Conservation (phyloP, 495 filamentous ascomycete genomes). For the Lepraria neglecta region DNA sequence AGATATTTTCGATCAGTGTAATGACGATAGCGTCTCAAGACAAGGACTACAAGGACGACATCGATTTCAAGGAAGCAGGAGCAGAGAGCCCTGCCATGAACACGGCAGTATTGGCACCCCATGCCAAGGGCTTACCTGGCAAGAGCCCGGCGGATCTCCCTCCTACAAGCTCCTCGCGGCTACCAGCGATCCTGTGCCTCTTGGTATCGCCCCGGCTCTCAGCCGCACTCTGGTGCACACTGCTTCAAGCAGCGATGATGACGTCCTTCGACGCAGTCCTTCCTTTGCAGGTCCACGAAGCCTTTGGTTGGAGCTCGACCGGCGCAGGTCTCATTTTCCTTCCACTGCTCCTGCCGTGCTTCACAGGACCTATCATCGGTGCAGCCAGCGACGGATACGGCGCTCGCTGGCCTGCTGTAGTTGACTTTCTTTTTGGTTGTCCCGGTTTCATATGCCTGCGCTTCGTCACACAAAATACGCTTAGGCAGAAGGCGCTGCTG, state of each 20-base stretch:
- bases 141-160: no score
- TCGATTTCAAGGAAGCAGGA: no score
- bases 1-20: no score
- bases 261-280: constrained; percentile 47
- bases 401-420: constrained; percentile 45
- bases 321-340: constrained; percentile 62
- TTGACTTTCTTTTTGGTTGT: constrained; percentile 49
- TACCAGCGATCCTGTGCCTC: constrained; percentile 22
- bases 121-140: no score
- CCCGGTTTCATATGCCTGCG: constrained; percentile 53
- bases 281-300: constrained; percentile 47
- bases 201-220: constrained; percentile 44
- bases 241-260: constrained; percentile 50
- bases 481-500: constrained; percentile 52
- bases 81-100: no score
- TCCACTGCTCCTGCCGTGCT: constrained; percentile 51
- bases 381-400: constrained; percentile 47
- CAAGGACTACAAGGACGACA: no score
- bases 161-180: no score
- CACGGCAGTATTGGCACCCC: no score
- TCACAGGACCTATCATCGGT: constrained; percentile 52
- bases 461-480: constrained; percentile 47
- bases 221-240: constrained; percentile 40
- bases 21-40: no score
- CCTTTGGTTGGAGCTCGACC: constrained; percentile 52